Base-by-base conservation (phyloP, 768 basidiomycete species). In the Lentinula guzmanii region DNA sequence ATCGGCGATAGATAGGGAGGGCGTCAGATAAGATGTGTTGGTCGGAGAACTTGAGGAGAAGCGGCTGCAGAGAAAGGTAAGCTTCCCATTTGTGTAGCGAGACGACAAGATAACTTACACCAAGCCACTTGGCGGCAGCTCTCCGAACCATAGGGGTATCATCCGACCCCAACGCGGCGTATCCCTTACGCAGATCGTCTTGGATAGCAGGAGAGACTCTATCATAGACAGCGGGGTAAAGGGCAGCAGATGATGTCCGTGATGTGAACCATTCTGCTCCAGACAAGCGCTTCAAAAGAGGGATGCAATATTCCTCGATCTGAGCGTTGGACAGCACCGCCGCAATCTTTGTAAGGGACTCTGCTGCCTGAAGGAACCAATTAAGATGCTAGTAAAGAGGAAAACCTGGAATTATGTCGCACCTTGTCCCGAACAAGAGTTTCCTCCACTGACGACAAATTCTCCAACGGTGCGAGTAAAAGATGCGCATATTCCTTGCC, bases 241-340 rank as follows among this genome's bases (percentile, higher is more conserved):
- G 82, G 8, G 96, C 92, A 62, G 94, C 94, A 42, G 96, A 91
- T 24, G 96, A 98, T 43, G 94, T 97, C 61, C 97, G 85, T 5
- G 95, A 95, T 11, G 97, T 98, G 78, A 98, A 98, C 97, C 97
- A 99, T 75, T 98, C 96, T 62, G 95, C 97, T 61, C 84, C 83
- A 2, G 94, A 88, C 56, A 99, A 82, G 58, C 95, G 86, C 70
- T 89, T 90, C 62, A 98, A 73, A 59, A 99, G 82, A 56, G 97
- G 97, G 62, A 98, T 86, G 76, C 94, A 96, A 72, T 85, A 85
- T 70, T 91, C 86, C 75, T 98, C 95, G 68, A 95, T 79, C 73
- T 95, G 92, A 15, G 80, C 68, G 58, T 88, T 82, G 24, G 88
- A 89, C 50, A 99, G 81, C 52, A 90, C 82, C 53, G 76, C 77